Evolutionary conservation across 2,329 filamentous ascomycete genomes (phyloP).

Genomic region (Orbilia brochopaga): DNA sequence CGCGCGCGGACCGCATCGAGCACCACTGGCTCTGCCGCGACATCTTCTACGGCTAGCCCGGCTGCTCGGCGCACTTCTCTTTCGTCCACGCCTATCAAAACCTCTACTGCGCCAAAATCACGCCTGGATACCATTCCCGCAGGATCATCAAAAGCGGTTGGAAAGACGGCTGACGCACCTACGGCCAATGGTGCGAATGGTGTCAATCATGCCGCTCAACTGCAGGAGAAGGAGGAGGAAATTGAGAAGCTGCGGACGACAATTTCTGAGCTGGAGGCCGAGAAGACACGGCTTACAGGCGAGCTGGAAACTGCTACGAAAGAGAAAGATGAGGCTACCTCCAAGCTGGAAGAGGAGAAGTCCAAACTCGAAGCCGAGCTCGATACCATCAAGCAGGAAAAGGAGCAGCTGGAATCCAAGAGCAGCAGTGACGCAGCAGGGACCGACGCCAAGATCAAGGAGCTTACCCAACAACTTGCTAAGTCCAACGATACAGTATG

Average conservation of each 20-base stretch:
- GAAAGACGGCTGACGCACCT: constrained; percentile 17
- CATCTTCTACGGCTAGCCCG: constrained; percentile 23
- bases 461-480: constrained; percentile 32
- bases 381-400: constrained; percentile 30
- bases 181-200: constrained; percentile 42
- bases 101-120: constrained; percentile 22
- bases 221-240: constrained; percentile 47
- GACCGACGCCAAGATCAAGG: constrained; percentile 27
- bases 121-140: constrained; percentile 45
- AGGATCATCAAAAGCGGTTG: constrained; percentile 7
- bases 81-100: constrained; percentile 28
- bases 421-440: constrained; percentile 22
- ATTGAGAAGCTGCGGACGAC: constrained; percentile 41
- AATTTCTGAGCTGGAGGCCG: constrained; percentile 40
- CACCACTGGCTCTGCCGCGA: constrained; percentile 2
- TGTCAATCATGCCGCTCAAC: constrained; percentile 21
- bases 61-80: constrained; percentile 32
- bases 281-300: constrained; percentile 26
- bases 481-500: constrained; percentile 29
- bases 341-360: constrained; percentile 43
- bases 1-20: constrained; percentile 26
- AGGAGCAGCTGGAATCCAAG: constrained; percentile 20
- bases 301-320: constrained; percentile 38
- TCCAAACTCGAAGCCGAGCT: constrained; percentile 27
- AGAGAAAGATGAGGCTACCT: constrained; percentile 39